phyloP scores from a whole-genome alignment of 108 stramenopile species.

The Nitzschia sp. region DNA sequence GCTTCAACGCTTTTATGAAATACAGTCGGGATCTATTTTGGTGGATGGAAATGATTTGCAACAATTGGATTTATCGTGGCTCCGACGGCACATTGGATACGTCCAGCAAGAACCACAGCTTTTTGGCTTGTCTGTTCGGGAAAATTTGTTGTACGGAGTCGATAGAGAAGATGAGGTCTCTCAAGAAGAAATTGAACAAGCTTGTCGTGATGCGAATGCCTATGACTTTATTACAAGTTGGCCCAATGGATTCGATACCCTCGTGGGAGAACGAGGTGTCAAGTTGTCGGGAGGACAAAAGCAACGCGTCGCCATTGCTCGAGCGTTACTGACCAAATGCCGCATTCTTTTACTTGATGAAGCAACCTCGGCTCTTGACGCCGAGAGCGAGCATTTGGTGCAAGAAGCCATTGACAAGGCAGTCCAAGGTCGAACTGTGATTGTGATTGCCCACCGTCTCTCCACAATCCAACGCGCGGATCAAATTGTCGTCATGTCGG shows the following conservation, averaged over 20 bases:
- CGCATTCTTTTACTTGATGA: constrained; percentile 80
- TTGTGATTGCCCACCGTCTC: constrained; percentile 77
- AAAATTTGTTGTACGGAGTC: constrained; percentile 89
- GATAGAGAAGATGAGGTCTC: constrained; percentile 39
- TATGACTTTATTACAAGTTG: constrained; percentile 84
- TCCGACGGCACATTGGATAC: constrained; percentile 84
- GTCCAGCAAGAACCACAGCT: constrained; percentile 93
- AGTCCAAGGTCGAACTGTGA: constrained; percentile 58
- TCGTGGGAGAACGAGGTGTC: constrained; percentile 58
- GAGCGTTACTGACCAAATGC: constrained; percentile 85
- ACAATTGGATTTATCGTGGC: constrained; percentile 70
- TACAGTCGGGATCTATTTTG: constrained; percentile 62
- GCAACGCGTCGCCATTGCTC: constrained; percentile 86
- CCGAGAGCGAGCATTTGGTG: constrained; percentile 80
- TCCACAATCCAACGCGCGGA: constrained; percentile 84
- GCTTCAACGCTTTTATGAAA: constrained; percentile 92
- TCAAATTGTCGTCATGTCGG: constrained; percentile 84
- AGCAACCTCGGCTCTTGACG: constrained; percentile 41
- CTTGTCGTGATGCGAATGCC: constrained; percentile 86
- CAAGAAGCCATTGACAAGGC: constrained; percentile 87
- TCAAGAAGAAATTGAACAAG: constrained; percentile 71
- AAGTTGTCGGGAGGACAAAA: constrained; percentile 72
- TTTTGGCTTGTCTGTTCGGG: constrained; percentile 82
- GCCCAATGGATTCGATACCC: constrained; percentile 55
- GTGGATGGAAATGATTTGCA: constrained; percentile 81